Evolutionary conservation across 305 asterid species (phyloP).

Genomic region (Fraxinus ornus): DNA sequence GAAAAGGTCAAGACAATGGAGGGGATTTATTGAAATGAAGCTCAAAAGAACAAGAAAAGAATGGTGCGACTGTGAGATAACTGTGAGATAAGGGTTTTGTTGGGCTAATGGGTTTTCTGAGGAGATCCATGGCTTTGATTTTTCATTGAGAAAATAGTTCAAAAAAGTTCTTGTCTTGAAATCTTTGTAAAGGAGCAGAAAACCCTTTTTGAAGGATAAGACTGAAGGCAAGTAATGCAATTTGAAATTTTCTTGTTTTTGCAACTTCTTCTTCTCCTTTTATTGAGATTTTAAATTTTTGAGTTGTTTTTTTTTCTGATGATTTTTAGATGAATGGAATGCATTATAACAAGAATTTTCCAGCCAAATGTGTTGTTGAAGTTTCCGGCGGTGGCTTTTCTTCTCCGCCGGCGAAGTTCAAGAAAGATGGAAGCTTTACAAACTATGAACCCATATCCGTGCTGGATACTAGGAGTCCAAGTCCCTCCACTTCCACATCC

Average conservation of each 20-base stretch:
- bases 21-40: conserved; percentile 29
- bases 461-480: conserved; percentile 55
- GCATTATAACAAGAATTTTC: conserved; percentile 36
- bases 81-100: conserved; percentile 23
- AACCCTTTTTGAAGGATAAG: background rate
- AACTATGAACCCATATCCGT: conserved; percentile 50
- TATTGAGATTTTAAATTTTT: background rate
- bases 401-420: conserved; percentile 30
- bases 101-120: conserved; percentile 28
- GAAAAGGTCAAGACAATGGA: conserved; percentile 16
- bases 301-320: background rate
- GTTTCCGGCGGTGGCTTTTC: conserved; percentile 27
- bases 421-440: conserved; percentile 40
- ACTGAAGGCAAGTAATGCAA: conserved; percentile 17
- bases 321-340: conserved; percentile 41
- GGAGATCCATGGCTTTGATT: conserved; percentile 27
- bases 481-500: conserved; percentile 61
- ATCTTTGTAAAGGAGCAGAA: conserved; percentile 14
- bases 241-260: background rate
- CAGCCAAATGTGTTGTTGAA: conserved; percentile 31
- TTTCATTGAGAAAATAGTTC: conserved; percentile 11
- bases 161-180: conserved; percentile 8
- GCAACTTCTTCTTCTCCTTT: background rate
- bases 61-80: conserved; percentile 21
- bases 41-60: conserved; percentile 25